A percentile compares a stretch with the other conserved stretches of the same genome.
Evolutionary conservation across 202 grass and related monocot genomes (phyloP).

Genomic region (Digitaria exilis): DNA sequence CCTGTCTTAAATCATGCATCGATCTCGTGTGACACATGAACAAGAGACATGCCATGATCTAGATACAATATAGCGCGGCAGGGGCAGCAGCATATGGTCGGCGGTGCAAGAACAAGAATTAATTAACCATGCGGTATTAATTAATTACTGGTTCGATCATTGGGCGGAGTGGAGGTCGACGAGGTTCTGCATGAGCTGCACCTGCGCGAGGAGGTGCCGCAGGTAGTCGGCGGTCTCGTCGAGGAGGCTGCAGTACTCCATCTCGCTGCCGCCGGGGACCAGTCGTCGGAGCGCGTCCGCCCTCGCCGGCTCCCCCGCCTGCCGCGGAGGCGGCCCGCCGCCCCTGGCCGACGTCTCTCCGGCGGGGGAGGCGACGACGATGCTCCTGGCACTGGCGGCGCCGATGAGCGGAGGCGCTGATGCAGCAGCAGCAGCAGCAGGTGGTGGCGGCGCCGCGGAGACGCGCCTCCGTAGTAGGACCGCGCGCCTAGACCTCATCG

Average conservation of each 20-base stretch:
- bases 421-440: too few relatives aligned
- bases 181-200: constrained; percentile 85
- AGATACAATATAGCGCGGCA: not conserved
- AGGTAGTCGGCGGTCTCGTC: constrained; percentile 94
- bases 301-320: constrained; percentile 47
- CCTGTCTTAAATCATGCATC: constrained; percentile 35
- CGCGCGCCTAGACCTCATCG: not conserved
- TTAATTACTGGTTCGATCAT: constrained; percentile 51
- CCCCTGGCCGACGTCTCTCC: not conserved
- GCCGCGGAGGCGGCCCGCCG: not conserved
- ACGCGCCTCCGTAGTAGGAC: constrained; percentile 44
- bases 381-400: not conserved
- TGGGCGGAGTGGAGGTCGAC: constrained; percentile 62
- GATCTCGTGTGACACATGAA: constrained; percentile 29
- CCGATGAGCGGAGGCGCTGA: not conserved
- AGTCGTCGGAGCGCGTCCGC: constrained; percentile 62
- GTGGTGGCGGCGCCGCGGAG: not conserved
- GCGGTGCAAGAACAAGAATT: constrained; percentile 39
- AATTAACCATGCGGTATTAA: constrained; percentile 45
- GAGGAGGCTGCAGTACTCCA: constrained; percentile 81
- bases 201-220: constrained; percentile 65
- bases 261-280: constrained; percentile 67
- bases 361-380: not conserved
- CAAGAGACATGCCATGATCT: constrained; percentile 26
- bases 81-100: constrained; percentile 7